Evolutionary conservation across 1,284 basidiomycete species (phyloP).

Genomic region (Tilletia caries): DNA sequence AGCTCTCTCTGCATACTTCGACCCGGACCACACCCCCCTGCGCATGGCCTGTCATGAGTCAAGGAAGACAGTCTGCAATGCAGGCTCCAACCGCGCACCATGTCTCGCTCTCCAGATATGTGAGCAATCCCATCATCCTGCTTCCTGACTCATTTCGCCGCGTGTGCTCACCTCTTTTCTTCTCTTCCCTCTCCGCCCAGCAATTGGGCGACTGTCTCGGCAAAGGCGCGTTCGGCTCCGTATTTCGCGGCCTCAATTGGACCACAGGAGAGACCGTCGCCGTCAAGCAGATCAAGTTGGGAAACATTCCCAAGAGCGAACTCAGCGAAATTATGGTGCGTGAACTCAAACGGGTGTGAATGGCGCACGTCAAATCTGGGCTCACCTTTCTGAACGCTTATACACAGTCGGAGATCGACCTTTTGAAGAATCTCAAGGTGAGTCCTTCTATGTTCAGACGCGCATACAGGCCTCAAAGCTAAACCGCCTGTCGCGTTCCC

Average conservation of each 20-base stretch:
- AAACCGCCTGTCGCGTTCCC: neutral
- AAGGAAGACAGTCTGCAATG: neutral
- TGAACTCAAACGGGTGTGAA: neutral
- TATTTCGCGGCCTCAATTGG: conserved; percentile 91
- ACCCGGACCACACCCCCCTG: too few relatives aligned
- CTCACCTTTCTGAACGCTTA: neutral
- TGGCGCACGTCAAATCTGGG: too few relatives aligned
- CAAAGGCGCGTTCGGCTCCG: conserved; percentile 89
- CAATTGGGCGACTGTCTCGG: conserved; percentile 92
- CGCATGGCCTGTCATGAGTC: neutral
- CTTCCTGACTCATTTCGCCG: too few relatives aligned
- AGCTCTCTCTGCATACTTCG: too few relatives aligned
- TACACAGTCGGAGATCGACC: conserved; percentile 83
- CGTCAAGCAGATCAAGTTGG: conserved; percentile 62
- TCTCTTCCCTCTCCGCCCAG: conserved; percentile 55
- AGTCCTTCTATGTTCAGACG: neutral
- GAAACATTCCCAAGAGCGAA: conserved; percentile 85
- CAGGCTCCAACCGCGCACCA: neutral
- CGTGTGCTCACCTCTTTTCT: neutral
- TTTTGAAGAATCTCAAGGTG: conserved; percentile 86
- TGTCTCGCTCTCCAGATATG: neutral
- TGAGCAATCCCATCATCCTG: neutral
- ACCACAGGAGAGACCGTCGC: conserved; percentile 66
- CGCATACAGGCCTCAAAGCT: too few relatives aligned
- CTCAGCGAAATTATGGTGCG: conserved; percentile 93